Evolutionary conservation across 495 filamentous ascomycete genomes (phyloP), one percentile per base, ranked within the genome.

Genomic region (Opeltia flavorubescens): DNA sequence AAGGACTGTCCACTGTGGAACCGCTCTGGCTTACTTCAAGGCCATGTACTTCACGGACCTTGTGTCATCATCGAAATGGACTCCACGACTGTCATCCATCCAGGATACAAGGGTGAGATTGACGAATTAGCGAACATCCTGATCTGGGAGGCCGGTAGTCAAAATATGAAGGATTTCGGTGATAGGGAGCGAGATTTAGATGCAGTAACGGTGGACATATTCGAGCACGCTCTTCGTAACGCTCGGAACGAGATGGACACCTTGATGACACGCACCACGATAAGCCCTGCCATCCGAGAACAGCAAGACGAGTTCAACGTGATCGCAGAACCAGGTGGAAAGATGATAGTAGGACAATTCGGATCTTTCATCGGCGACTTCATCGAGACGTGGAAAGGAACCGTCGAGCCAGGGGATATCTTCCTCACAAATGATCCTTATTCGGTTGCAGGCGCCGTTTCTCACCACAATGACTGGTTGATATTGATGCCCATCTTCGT

Each of bases 271-370:
- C 61, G 67, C 9, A 71, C 66, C 48, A 68, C 67, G 18, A 73
- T 73, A 68, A 70, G 66, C 1, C 68, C 70, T 1, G 69, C 69
- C 0, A 71, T 71, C 31, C 62, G 69, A 26, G 70, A 74, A 43
- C 68, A 74, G 30, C 70, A 73, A 43, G 70, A 74, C 24, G 69
- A 74, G 26, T 72, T 70, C 55, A 72, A 72, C 33, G 67, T 74
- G 25, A 74, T 72, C 44, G 71, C 68, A 0, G 63, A 70, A 13
- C 51, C 60, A 1, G 51, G 59, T 0, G 69, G 70, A 1, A 62
- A 69, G 34, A 74, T 74, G 70, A 53, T 74, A 5, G 70, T 69
- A 8, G 70, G 69, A 2, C 69, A 74, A 43, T 69, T 72, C 25
- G 70, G 70, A 7, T 69, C 65, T 46, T 72, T 72, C 50, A 74